Evolutionary conservation across 129 eudicot species (phyloP).

Genomic region (carrot (Daucus carota)): DNA sequence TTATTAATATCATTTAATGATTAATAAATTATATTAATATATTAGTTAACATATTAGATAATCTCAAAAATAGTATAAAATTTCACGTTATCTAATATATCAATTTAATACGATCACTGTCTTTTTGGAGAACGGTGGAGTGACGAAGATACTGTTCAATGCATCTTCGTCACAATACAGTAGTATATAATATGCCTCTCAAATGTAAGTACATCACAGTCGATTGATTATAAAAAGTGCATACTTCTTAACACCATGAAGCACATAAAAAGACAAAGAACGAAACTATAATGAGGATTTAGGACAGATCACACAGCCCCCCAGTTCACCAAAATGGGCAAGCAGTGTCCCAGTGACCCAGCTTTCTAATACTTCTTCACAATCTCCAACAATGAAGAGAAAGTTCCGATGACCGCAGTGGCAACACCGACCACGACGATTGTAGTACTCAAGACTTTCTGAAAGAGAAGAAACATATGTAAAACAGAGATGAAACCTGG

Average conservation of each 20-base stretch:
- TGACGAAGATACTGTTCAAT: too few species aligned
- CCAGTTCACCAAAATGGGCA: not conserved
- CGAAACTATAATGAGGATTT: not conserved
- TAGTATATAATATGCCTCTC: too few species aligned
- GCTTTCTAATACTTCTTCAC: slow-evolving; percentile 20
- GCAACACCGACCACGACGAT: slow-evolving; percentile 49
- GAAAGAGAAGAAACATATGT: slow-evolving; percentile 13
- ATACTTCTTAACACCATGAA: not conserved
- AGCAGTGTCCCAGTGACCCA: not conserved
- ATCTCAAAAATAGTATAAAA: too few species aligned
- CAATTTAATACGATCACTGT: too few species aligned
- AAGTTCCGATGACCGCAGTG: slow-evolving; percentile 61
- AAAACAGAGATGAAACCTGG: not conserved
- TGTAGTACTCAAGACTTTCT: slow-evolving; percentile 44
- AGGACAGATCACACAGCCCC: not conserved
- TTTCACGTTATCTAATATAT: too few species aligned
- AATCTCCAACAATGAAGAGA: slow-evolving; percentile 38
- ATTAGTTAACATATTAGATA: too few species aligned
- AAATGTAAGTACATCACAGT: too few species aligned
- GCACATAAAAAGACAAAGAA: not conserved
- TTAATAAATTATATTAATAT: too few species aligned
- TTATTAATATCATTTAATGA: too few species aligned
- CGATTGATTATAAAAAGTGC: not conserved
- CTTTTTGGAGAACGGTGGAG: too few species aligned
- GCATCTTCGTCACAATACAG: too few species aligned